Evolutionary conservation across 2,329 filamentous ascomycete species (phyloP).

Genomic region (Ilyonectria destructans): DNA sequence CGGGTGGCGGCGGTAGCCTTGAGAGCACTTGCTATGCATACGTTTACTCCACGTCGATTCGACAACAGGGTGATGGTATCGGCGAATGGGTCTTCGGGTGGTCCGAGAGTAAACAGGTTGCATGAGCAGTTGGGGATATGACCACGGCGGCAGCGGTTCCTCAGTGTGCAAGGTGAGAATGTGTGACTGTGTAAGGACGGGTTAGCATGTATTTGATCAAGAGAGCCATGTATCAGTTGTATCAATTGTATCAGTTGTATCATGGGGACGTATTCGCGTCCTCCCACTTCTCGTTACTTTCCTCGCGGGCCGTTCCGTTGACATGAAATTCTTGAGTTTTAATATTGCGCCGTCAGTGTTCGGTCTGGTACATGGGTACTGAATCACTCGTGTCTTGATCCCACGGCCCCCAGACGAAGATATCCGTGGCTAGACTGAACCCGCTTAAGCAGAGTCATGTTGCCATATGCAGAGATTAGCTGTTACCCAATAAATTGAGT

Average conservation of each 20-base stretch:
- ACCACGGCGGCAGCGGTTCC: not conserved
- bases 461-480: conserved; percentile 18
- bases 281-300: not conserved
- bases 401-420: not conserved
- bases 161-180: conserved; percentile 1
- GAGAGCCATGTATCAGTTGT: conserved; percentile 8
- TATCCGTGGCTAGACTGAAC: not conserved
- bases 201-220: not conserved
- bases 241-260: conserved; percentile 1
- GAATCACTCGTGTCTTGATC: not conserved
- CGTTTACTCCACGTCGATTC: conserved; percentile 6
- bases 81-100: not conserved
- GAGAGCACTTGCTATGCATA: not conserved
- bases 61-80: not conserved
- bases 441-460: conserved; percentile 21
- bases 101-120: not conserved
- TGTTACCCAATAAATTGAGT: conserved; percentile 18
- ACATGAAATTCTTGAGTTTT: not conserved
- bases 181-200: conserved; percentile 4
- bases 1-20: conserved; percentile 12
- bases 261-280: not conserved
- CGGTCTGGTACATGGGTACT: not conserved
- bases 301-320: not conserved
- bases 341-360: not conserved
- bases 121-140: not conserved